Evolutionary conservation across 1,284 basidiomycete genomes (phyloP).

Genomic region (Ceratobasidium sp.): DNA sequence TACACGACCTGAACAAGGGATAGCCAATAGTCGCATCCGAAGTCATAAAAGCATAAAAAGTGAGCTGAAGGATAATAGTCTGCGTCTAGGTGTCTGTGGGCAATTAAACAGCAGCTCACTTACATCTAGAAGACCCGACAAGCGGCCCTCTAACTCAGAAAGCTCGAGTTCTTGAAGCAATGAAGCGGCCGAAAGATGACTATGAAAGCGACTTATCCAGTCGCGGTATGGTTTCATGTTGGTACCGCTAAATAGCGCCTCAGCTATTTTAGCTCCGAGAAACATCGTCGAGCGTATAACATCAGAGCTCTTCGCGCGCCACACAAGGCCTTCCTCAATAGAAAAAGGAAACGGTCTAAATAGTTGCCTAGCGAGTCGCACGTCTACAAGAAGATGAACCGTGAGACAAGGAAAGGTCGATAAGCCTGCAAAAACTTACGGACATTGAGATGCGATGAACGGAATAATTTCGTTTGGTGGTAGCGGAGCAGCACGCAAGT

Average conservation of each 20-base stretch:
- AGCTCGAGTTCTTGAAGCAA: background rate
- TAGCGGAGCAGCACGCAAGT: background rate
- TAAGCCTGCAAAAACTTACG: constrained; percentile 5
- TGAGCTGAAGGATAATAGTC: background rate
- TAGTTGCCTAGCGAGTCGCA: background rate
- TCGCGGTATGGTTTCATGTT: constrained; percentile 6
- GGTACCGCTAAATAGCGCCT: background rate
- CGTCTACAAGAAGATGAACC: background rate
- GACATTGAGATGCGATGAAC: constrained; percentile 20
- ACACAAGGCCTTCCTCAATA: constrained; percentile 8
- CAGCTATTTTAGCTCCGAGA: constrained; percentile 17
- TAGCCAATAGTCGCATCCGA: background rate
- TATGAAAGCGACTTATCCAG: constrained; percentile 5
- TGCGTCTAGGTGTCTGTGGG: background rate
- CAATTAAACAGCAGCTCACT: background rate
- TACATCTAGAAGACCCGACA: constrained; percentile 17
- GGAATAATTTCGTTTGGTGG: background rate
- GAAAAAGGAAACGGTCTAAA: constrained; percentile 7
- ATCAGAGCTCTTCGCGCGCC: background rate
- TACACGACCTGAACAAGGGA: background rate
- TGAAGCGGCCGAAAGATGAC: background rate
- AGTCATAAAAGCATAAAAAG: constrained; percentile 11
- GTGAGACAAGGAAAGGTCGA: background rate
- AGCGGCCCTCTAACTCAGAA: background rate
- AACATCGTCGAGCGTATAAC: constrained; percentile 21